Evolutionary conservation across 257 asterid genomes (phyloP).

Genomic region (Ajuga chamaepitys): DNA sequence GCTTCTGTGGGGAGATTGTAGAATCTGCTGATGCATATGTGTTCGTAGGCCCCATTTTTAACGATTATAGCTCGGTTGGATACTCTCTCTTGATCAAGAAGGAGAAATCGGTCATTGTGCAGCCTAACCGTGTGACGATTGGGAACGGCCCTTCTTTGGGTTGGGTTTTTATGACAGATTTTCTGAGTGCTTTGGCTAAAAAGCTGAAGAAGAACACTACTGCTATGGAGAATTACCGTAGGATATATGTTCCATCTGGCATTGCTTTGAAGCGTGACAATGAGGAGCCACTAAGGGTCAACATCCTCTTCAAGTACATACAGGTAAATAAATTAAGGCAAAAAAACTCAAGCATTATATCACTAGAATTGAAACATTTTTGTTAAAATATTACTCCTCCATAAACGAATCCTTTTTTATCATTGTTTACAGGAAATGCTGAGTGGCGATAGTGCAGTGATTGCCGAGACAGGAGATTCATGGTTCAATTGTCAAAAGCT

Average conservation of each 20-base stretch:
- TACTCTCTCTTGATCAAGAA: constrained; percentile 43
- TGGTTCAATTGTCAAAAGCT: constrained; percentile 66
- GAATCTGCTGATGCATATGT: constrained; percentile 52
- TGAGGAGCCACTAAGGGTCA: constrained; percentile 45
- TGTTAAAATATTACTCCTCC: background rate
- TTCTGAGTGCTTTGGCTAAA: constrained; percentile 33
- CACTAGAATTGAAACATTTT: background rate
- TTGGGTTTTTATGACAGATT: constrained; percentile 51
- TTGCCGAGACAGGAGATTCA: constrained; percentile 58
- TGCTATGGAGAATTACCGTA: constrained; percentile 40
- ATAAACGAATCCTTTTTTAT: background rate
- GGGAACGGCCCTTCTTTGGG: constrained; percentile 53
- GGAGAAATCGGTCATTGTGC: constrained; percentile 43
- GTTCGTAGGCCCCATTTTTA: constrained; percentile 48
- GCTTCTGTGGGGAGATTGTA: constrained; percentile 53
- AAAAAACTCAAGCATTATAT: background rate
- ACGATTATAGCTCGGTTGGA: constrained; percentile 54
- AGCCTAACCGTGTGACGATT: constrained; percentile 45
- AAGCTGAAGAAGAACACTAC: constrained; percentile 43
- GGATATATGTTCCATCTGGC: constrained; percentile 52
- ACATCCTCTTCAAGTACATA: constrained; percentile 48
- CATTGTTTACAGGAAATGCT: constrained; percentile 52
- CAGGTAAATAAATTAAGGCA: constrained; percentile 38
- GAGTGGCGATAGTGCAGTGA: constrained; percentile 37
- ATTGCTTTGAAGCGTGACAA: constrained; percentile 26